phyloP scores from a whole-genome alignment of 1,284 basidiomycete genomes.

The Exobasidium cylindrosporum region DNA sequence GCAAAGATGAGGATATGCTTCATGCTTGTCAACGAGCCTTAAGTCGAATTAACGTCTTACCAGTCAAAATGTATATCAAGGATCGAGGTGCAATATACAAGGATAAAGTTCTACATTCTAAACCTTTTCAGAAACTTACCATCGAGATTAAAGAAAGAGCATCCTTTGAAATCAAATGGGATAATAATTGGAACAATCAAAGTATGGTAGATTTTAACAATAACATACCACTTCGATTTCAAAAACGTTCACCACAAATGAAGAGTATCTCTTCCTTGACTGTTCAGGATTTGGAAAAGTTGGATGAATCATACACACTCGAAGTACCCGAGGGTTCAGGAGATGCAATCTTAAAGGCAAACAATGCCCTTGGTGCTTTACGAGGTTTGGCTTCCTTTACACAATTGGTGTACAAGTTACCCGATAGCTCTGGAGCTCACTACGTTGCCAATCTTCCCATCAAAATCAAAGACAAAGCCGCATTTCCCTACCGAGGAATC shows the following conservation, averaged over 20 bases:
- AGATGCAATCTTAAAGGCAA: constrained; percentile 65
- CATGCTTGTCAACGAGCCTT: neutral
- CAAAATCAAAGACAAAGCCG: constrained; percentile 56
- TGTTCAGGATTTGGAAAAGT: constrained; percentile 60
- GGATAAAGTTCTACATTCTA: neutral
- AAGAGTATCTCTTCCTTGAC: constrained; percentile 38
- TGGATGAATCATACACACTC: constrained; percentile 69
- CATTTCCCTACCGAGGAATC: constrained; percentile 64
- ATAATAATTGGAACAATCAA: neutral
- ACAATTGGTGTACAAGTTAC: constrained; percentile 63
- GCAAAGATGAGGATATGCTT: neutral
- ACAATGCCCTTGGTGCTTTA: constrained; percentile 71
- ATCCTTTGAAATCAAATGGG: neutral
- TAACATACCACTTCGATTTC: constrained; percentile 54
- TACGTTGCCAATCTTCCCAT: constrained; percentile 60
- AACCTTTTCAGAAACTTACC: neutral
- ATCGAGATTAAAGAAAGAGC: neutral
- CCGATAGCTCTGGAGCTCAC: constrained; percentile 57
- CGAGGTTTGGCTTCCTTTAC: constrained; percentile 78
- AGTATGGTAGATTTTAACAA: constrained; percentile 44
- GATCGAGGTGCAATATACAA: neutral
- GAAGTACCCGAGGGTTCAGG: constrained; percentile 65
- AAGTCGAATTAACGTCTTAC: neutral
- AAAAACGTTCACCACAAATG: neutral
- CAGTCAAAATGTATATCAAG: neutral